These are phyloP conservation scores for Leccinellum albellum DNA, from an alignment of 768 basidiomycete species.

Conservation along the genomic window DNA sequence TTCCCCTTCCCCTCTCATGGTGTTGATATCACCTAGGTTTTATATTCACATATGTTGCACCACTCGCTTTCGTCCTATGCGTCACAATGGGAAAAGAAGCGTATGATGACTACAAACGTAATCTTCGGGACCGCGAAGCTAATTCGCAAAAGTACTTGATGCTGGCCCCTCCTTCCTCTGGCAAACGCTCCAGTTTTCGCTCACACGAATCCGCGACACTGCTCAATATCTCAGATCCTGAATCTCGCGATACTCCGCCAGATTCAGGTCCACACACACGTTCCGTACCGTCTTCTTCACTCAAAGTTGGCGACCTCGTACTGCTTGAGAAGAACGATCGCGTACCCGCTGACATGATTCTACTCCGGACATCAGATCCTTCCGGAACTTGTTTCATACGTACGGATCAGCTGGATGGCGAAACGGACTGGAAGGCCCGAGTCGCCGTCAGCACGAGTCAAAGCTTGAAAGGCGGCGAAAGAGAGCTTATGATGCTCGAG, in stretches of 20 bases:
- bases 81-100: slow-evolving; percentile 99
- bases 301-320: slow-evolving; percentile 90
- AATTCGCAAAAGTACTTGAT: slow-evolving; percentile 91
- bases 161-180: slow-evolving; percentile 53
- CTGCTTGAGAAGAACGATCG: slow-evolving; percentile 95
- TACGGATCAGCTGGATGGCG: slow-evolving; percentile 97
- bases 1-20: neutral
- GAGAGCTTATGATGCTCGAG: slow-evolving; percentile 55
- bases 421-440: slow-evolving; percentile 98
- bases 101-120: slow-evolving; percentile 95
- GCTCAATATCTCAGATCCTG: slow-evolving; percentile 19
- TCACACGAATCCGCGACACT: slow-evolving; percentile 18
- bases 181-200: slow-evolving; percentile 22
- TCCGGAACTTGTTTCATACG: slow-evolving; percentile 96
- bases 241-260: slow-evolving; percentile 18
- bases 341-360: slow-evolving; percentile 90
- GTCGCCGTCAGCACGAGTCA: slow-evolving; percentile 59
- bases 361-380: slow-evolving; percentile 82
- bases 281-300: slow-evolving; percentile 80
- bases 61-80: slow-evolving; percentile 88
- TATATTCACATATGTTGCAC: slow-evolving; percentile 93
- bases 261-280: slow-evolving; percentile 54
- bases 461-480: slow-evolving; percentile 36
- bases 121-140: slow-evolving; percentile 88
- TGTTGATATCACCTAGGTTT: slow-evolving; percentile 55